A percentile compares a stretch with the other conserved stretches of the same genome.
These are phyloP conservation scores for Eimeria zaria DNA, from an alignment of 169 alveolate species.

Conservation along the genomic window DNA sequence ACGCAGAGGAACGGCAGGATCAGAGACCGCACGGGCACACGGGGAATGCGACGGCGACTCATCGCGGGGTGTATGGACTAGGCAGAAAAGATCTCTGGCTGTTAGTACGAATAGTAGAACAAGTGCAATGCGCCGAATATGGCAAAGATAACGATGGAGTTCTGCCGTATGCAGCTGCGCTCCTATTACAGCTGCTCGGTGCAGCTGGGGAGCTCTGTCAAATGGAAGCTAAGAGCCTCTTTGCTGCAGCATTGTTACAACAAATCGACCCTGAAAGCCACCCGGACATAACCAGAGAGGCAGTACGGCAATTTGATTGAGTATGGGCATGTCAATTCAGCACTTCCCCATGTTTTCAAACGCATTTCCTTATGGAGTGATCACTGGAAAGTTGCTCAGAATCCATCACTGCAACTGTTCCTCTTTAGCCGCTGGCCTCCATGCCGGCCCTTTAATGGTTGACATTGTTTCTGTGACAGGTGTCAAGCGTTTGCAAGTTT, in stretches of 20 bases:
- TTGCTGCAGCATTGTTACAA: slow-evolving; percentile 50
- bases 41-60: not conserved
- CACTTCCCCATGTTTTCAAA: not conserved
- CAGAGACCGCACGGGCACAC: not conserved
- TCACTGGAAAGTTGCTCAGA: not conserved
- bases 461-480: slow-evolving; percentile 5
- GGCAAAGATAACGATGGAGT: slow-evolving; percentile 25
- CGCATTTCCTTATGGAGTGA: not conserved
- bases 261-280: slow-evolving; percentile 49
- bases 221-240: slow-evolving; percentile 39
- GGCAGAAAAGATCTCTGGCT: slow-evolving; percentile 49
- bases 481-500: slow-evolving; percentile 32
- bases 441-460: not conserved
- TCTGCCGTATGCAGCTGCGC: slow-evolving; percentile 44
- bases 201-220: slow-evolving; percentile 58
- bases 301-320: not conserved
- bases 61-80: slow-evolving; percentile 12
- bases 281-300: slow-evolving; percentile 14
- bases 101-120: slow-evolving; percentile 33
- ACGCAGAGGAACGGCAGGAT: not conserved
- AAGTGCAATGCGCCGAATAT: not conserved
- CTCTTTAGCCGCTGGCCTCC: not conserved
- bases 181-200: slow-evolving; percentile 55
- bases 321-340: not conserved
- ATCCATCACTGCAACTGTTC: not conserved